Percentiles rank a stretch among this genome's conserved stretches.
Evolutionary conservation across 148 eudicot species (phyloP).

Genomic region (Fallopia convolvulus): DNA sequence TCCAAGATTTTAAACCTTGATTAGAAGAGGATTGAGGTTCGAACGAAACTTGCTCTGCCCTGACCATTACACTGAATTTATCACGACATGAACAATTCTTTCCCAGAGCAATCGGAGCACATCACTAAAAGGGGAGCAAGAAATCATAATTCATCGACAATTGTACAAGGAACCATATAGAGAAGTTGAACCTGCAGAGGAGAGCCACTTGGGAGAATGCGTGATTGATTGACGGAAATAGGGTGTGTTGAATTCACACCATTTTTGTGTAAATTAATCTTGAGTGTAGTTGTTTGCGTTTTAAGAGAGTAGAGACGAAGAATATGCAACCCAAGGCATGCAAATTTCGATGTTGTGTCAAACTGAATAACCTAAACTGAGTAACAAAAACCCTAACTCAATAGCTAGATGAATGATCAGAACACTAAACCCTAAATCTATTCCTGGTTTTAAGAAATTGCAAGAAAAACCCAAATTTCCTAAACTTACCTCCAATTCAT

Average conservation of each 20-base stretch:
- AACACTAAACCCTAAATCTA: too few relatives aligned
- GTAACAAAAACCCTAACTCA: too few relatives aligned
- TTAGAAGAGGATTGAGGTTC: conserved; percentile 27
- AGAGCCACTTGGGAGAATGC: conserved; percentile 28
- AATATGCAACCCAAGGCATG: neutral
- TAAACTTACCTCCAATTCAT: too few relatives aligned
- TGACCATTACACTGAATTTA: conserved; percentile 30
- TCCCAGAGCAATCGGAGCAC: neutral
- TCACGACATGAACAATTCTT: neutral
- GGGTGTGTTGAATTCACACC: conserved; percentile 46
- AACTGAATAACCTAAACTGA: too few relatives aligned
- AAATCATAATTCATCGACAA: neutral
- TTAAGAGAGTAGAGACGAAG: neutral
- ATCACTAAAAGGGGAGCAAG: neutral
- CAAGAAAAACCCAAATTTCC: too few relatives aligned
- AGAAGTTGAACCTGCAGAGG: conserved; percentile 34
- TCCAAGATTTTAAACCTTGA: conserved; percentile 29
- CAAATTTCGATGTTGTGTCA: neutral
- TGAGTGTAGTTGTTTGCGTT: neutral
- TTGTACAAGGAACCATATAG: neutral
- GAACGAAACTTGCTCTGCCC: conserved; percentile 46
- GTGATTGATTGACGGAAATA: conserved; percentile 34
- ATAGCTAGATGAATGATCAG: too few relatives aligned
- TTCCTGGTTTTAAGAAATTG: too few relatives aligned
- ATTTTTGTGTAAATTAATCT: conserved; percentile 19